These are phyloP conservation scores for Mucor lusitanicus DNA, from an alignment of 371 early-diverging fungal species.

Conservation along the genomic window DNA sequence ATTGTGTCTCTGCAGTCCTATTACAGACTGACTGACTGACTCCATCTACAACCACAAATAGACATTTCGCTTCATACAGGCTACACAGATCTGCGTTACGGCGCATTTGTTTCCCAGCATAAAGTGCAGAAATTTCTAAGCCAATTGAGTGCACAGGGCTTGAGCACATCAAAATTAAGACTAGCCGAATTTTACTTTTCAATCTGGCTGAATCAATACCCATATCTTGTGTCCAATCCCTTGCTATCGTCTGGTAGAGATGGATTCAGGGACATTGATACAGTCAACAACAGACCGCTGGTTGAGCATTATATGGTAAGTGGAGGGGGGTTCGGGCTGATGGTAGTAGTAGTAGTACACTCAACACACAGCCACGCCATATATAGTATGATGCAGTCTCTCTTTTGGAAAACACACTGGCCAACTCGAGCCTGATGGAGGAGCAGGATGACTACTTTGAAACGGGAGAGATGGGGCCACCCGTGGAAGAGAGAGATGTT, in stretches of 20 bases:
- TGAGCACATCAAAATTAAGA: slow-evolving; percentile 34
- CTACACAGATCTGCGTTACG: slow-evolving; percentile 64
- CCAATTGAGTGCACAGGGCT: slow-evolving; percentile 39
- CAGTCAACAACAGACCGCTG: slow-evolving; percentile 12
- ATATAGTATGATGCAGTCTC: slow-evolving; percentile 34
- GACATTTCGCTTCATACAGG: slow-evolving; percentile 61
- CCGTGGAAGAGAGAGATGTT: slow-evolving; percentile 21
- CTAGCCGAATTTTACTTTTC: slow-evolving; percentile 58
- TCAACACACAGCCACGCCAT: neutral
- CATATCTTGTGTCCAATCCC: slow-evolving; percentile 61
- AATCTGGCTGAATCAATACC: slow-evolving; percentile 63
- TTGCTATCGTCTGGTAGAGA: slow-evolving; percentile 24
- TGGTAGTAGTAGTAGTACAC: neutral
- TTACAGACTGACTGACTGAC: neutral
- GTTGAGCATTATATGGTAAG: slow-evolving; percentile 21
- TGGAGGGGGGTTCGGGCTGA: no score
- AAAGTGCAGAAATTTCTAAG: slow-evolving; percentile 51
- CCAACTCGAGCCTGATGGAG: slow-evolving; percentile 3
- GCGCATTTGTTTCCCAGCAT: slow-evolving; percentile 52
- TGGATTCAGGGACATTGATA: slow-evolving; percentile 3
- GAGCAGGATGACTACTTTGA: slow-evolving; percentile 13
- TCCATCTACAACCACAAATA: slow-evolving; percentile 11
- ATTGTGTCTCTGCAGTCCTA: neutral
- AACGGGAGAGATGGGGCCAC: neutral
- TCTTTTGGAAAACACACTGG: slow-evolving; percentile 16